These are phyloP conservation scores for Saccharomycopsis oosterbeekiorum DNA, from an alignment of 805 yeast species.

Conservation along the genomic window DNA sequence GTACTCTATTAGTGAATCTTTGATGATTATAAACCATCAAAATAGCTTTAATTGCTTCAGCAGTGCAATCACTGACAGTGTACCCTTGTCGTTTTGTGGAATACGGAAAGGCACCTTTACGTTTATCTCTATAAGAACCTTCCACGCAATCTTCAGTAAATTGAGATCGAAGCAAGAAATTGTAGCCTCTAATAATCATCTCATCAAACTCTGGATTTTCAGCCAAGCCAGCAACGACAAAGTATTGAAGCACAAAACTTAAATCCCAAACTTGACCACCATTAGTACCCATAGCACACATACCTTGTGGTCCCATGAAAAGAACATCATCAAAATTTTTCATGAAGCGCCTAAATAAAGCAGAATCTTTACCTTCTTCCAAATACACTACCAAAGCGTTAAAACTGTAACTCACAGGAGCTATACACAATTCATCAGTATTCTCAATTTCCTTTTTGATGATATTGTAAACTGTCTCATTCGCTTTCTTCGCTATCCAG, in stretches of 20 bases:
- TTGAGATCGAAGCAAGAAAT: conserved; percentile 72
- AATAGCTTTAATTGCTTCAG: conserved; percentile 14
- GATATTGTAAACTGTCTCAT: conserved; percentile 45
- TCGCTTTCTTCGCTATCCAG: conserved; percentile 51
- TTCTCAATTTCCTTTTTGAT: conserved; percentile 67
- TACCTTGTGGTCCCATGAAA: conserved; percentile 82
- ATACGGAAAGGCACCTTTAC: conserved; percentile 93
- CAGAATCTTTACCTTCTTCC: conserved; percentile 63
- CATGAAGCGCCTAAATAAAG: conserved; percentile 43
- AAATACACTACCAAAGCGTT: conserved; percentile 59
- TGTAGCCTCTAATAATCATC: conserved; percentile 53
- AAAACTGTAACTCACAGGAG: conserved; percentile 88
- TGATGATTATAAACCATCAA: conserved; percentile 11
- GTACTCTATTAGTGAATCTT: conserved; percentile 31
- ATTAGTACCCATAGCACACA: conserved; percentile 93
- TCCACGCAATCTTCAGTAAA: conserved; percentile 69
- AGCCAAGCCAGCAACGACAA: conserved; percentile 70
- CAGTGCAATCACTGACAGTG: conserved; percentile 94
- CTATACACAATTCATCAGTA: conserved; percentile 77
- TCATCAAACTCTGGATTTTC: conserved; percentile 55
- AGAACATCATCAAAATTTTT: conserved; percentile 63
- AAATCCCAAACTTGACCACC: conserved; percentile 98
- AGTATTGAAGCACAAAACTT: conserved; percentile 81
- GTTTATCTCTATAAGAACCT: conserved; percentile 72
- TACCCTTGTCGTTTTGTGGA: conserved; percentile 95